A percentile compares a stretch with the other conserved stretches of the same genome.
Conservation (phyloP, 1,284 basidiomycete species). For the Leccinum huronense region DNA sequence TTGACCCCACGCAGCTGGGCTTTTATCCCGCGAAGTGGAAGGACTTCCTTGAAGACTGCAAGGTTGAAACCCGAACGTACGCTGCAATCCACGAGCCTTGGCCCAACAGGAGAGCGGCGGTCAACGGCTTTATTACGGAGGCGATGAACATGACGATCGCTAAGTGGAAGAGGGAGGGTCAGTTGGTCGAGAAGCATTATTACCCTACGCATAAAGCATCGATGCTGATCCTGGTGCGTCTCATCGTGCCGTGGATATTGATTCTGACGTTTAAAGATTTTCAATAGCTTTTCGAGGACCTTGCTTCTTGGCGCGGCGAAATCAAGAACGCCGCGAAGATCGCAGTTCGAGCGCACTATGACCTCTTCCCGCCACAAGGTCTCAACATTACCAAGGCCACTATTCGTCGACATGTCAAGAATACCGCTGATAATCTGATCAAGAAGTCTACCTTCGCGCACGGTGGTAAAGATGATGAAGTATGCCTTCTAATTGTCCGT, state of each 20-base stretch:
- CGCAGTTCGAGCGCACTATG: not conserved
- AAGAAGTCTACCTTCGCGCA: not conserved
- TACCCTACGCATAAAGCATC: not conserved
- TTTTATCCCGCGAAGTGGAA: not conserved
- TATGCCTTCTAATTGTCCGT: not conserved
- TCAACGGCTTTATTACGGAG: not conserved
- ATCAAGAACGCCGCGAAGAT: not conserved
- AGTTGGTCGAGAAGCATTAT: not conserved
- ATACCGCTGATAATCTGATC: not conserved
- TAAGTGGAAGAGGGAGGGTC: not conserved
- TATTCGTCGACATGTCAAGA: not conserved
- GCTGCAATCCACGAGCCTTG: not conserved
- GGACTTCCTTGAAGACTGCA: not conserved
- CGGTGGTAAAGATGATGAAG: not conserved
- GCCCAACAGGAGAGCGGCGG: not conserved
- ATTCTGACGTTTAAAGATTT: too few relatives aligned
- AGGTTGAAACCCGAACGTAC: not conserved
- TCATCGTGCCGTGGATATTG: too few relatives aligned
- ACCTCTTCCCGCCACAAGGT: not conserved
- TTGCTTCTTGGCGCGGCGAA: not conserved
- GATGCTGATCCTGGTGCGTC: not conserved
- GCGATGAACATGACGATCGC: not conserved
- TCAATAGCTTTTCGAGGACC: not conserved
- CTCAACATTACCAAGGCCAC: not conserved
- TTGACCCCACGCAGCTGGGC: not conserved